These are phyloP conservation scores for Xylariaceae sp. DNA, from an alignment of 2,329 filamentous ascomycete genomes.

Conservation along the genomic window DNA sequence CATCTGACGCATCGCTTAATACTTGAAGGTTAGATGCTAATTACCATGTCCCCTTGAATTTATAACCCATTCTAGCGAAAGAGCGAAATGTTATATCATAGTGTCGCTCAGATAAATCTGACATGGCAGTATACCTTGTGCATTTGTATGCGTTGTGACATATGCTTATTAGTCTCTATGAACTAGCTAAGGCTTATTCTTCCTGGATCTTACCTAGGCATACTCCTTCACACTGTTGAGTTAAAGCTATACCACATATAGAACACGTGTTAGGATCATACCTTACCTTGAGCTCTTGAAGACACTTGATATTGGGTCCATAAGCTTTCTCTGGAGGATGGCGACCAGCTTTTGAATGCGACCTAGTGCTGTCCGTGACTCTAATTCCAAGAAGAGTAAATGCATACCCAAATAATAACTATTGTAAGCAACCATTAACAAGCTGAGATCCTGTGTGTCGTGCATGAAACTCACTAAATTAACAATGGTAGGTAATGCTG, in stretches of 20 bases:
- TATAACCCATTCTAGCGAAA: too few species aligned
- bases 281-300: conserved; percentile 44
- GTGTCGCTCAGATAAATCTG: too few species aligned
- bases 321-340: conserved; percentile 39
- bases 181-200: too few species aligned
- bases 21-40: too few species aligned
- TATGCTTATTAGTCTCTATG: too few species aligned
- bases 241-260: conserved; percentile 30
- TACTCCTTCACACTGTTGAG: neutral
- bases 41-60: too few species aligned
- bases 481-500: conserved; percentile 36
- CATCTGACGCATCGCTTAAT: too few species aligned
- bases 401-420: neutral
- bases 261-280: conserved; percentile 47
- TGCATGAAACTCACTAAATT: conserved; percentile 43
- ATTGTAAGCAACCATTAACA: conserved; percentile 19
- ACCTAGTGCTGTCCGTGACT: conserved; percentile 18
- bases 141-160: too few species aligned
- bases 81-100: too few species aligned
- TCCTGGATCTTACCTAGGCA: too few species aligned
- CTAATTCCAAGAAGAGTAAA: too few species aligned
- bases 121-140: too few species aligned
- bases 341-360: neutral
- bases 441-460: conserved; percentile 36
- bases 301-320: conserved; percentile 40